A percentile compares a stretch with the other conserved stretches of the same genome.
phyloP scores from a whole-genome alignment of 257 asterid species.

The Hygrophila difformis region DNA sequence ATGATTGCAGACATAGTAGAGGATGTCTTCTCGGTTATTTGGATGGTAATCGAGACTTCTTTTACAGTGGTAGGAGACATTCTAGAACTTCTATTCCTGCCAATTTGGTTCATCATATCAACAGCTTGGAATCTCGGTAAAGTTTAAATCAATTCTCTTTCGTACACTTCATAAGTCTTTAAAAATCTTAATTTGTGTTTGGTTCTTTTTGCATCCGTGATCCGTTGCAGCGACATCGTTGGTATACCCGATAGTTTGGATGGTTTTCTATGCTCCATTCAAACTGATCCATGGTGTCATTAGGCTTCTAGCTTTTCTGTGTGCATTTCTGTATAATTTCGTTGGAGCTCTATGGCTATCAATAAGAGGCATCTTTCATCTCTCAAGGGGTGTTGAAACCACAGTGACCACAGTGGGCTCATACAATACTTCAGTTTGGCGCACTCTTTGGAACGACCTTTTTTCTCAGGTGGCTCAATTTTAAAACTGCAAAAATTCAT shows the following conservation, averaged over 20 bases:
- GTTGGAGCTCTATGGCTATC: conserved; percentile 43
- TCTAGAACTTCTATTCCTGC: conserved; percentile 61
- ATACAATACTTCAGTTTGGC: conserved; percentile 68
- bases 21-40: conserved; percentile 47
- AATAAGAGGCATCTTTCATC: conserved; percentile 49
- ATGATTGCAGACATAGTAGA: conserved; percentile 37
- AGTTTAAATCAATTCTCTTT: conserved; percentile 6
- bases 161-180: not conserved
- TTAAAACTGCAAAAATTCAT: too few relatives aligned
- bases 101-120: conserved; percentile 48
- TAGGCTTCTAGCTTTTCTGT: conserved; percentile 39
- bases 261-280: conserved; percentile 62
- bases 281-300: conserved; percentile 50
- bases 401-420: conserved; percentile 49
- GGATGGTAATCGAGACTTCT: conserved; percentile 59
- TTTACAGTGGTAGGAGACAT: conserved; percentile 46
- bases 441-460: conserved; percentile 93
- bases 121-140: conserved; percentile 57
- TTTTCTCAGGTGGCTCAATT: conserved; percentile 97
- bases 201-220: conserved; percentile 8
- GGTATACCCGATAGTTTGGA: conserved; percentile 65
- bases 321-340: conserved; percentile 29
- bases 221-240: conserved; percentile 55
- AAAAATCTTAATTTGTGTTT: not conserved
- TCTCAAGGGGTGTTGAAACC: conserved; percentile 56